Conservation (phyloP, 1,139 yeast species). For the Diutina catenulata region DNA sequence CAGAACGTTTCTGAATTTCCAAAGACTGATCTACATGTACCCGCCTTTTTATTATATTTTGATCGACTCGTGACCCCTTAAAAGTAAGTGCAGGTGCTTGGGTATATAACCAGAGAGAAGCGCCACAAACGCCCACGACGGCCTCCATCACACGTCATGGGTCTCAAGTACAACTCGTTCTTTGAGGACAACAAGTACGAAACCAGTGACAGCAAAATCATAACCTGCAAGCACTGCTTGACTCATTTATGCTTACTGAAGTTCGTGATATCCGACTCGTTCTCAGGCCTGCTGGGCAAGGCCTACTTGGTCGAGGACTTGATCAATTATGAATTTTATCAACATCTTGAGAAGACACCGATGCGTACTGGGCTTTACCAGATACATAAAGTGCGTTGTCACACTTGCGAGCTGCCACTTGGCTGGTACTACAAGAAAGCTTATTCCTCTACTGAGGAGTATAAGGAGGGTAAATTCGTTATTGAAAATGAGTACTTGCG, state of each 20-base stretch:
- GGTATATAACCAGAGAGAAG: too few relatives aligned
- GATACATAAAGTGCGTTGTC: conserved; percentile 54
- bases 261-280: conserved; percentile 37
- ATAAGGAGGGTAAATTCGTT: conserved; percentile 72
- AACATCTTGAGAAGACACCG: conserved; percentile 20
- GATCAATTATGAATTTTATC: conserved; percentile 28
- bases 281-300: conserved; percentile 40
- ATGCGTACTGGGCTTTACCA: conserved; percentile 68
- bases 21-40: too few relatives aligned
- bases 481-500: conserved; percentile 37
- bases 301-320: conserved; percentile 40
- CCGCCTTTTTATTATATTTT: too few relatives aligned
- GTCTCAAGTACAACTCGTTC: conserved; percentile 10
- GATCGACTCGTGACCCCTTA: too few relatives aligned
- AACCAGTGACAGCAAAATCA: conserved; percentile 25
- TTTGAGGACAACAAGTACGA: conserved; percentile 15
- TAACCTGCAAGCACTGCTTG: conserved; percentile 40
- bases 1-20: too few relatives aligned
- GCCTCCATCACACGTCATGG: too few relatives aligned
- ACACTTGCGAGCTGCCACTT: conserved; percentile 46
- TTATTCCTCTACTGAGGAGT: conserved; percentile 40
- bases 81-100: too few relatives aligned
- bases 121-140: too few relatives aligned
- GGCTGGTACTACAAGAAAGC: conserved; percentile 78
- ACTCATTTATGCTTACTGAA: conserved; percentile 39